Evolutionary conservation across 345 rosid species (phyloP), one percentile per base, ranked within the genome.

Genomic region (Ailanthus altissimus): DNA sequence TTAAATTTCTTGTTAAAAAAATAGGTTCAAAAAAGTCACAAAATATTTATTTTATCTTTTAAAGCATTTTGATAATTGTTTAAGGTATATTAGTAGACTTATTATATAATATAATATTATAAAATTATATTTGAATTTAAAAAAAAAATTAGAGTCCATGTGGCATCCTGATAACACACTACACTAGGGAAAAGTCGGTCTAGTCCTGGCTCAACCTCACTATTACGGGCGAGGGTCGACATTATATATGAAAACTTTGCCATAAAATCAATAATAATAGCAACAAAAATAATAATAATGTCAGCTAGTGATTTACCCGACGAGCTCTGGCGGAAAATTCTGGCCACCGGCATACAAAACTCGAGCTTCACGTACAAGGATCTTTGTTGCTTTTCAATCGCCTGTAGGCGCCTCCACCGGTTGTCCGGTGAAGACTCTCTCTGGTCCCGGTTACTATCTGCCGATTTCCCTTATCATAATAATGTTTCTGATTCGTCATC

Each of bases 301-400:
- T 80, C 85, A 2, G 77, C 78, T 2, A 58, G 64, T 53, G 89
- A 84, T 16, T 65, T 95, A 69, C 94, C 94, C 0, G 97, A 95
- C 82, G 98, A 95, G 80, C 83, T 95, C 72, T 89, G 97, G 98
- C 78, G 90, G 60, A 89, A 74, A 72, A 87, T 93, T 62, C 85
- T 95, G 1, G 91, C 87, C 75, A 75, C 75, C 54, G 97, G 97
- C 25, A 85, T 85, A 2, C 78, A 70, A 23, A 81, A 75, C 8
- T 85, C 85, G 1, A 69, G 77, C 9, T 86, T 93, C 61, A 81
- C 78, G 15, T 88, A 73, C 82, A 91, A 85, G 79, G 98, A 93
- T 71, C 86, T 95, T n/a, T 93, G 98, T 26, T 81, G 92, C 82
- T 56, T 93, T 83, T 90, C 99, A 6, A 93, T 95, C 86, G 78